Evolutionary conservation across 2,329 filamentous ascomycete species (phyloP).

Genomic region (Trichophyton benhamiae): DNA sequence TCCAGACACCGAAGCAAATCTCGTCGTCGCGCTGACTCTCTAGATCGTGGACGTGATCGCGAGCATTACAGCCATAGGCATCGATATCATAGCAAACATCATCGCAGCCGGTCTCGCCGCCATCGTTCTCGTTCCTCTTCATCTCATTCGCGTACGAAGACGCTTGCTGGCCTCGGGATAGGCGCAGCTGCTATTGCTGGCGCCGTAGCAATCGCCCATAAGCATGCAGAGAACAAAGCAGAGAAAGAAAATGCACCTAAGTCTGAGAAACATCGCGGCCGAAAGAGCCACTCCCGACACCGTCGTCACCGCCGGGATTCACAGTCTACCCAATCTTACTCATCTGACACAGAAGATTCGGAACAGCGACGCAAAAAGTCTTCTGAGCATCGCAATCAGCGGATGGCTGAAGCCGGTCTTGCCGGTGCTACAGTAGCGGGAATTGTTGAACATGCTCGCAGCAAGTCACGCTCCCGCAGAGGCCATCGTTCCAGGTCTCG

Average conservation of each 20-base stretch:
- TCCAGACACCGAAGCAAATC: conserved; percentile 35
- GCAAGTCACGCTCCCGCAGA: conserved; percentile 43
- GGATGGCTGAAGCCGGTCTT: conserved; percentile 49
- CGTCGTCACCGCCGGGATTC: conserved; percentile 23
- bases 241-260: conserved; percentile 28
- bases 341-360: conserved; percentile 36
- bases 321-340: conserved; percentile 21
- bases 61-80: conserved; percentile 24
- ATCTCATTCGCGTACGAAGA: conserved; percentile 39
- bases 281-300: conserved; percentile 37
- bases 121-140: conserved; percentile 37
- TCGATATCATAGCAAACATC: conserved; percentile 10
- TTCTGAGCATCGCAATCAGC: conserved; percentile 42
- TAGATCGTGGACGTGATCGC: conserved; percentile 28
- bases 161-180: conserved; percentile 40
- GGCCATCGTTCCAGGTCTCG: conserved; percentile 24
- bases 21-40: conserved; percentile 20
- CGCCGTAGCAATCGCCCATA: conserved; percentile 46
- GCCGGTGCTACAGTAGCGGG: conserved; percentile 51
- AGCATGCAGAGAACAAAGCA: conserved; percentile 40
- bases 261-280: conserved; percentile 24
- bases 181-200: conserved; percentile 49
- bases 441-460: conserved; percentile 46
- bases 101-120: conserved; percentile 7
- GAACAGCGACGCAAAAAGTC: conserved; percentile 47